These are phyloP conservation scores for Cytospora piceae DNA, from an alignment of 2,329 filamentous ascomycete genomes.

Conservation along the genomic window DNA sequence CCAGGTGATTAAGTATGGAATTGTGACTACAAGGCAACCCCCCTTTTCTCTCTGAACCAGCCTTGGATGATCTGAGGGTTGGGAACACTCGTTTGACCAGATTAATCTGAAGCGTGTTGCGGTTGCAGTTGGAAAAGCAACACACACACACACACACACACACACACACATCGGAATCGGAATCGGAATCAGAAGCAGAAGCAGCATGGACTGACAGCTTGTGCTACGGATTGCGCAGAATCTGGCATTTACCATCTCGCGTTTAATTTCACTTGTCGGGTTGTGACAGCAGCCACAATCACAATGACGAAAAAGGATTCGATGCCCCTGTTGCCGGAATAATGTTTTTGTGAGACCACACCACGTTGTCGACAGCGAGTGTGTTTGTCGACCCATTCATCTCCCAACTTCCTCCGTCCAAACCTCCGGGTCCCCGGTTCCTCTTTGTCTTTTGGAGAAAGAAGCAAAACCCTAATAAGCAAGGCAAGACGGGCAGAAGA, in stretches of 20 bases:
- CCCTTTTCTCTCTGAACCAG: too few species aligned
- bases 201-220: constrained; percentile 9
- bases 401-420: too few species aligned
- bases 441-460: too few species aligned
- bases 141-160: background rate
- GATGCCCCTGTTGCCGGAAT: background rate
- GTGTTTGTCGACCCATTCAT: background rate
- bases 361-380: background rate
- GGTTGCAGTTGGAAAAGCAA: background rate
- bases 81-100: too few species aligned
- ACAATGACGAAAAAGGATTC: background rate
- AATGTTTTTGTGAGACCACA: constrained; percentile 4
- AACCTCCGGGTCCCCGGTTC: too few species aligned
- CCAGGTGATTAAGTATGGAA: too few species aligned
- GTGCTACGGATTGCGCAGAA: constrained; percentile 16
- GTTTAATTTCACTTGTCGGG: background rate
- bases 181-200: too few species aligned
- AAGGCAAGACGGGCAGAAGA: background rate
- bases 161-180: background rate
- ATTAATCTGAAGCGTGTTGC: too few species aligned
- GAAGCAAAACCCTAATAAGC: background rate
- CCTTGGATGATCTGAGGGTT: too few species aligned
- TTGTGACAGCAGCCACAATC: background rate
- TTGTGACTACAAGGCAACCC: too few species aligned
- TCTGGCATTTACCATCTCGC: constrained; percentile 19